Percentiles rank a stretch among this genome's conserved stretches.
phyloP scores from a whole-genome alignment of 2,329 filamentous ascomycete genomes.

The Colletotrichum sansevieriae region DNA sequence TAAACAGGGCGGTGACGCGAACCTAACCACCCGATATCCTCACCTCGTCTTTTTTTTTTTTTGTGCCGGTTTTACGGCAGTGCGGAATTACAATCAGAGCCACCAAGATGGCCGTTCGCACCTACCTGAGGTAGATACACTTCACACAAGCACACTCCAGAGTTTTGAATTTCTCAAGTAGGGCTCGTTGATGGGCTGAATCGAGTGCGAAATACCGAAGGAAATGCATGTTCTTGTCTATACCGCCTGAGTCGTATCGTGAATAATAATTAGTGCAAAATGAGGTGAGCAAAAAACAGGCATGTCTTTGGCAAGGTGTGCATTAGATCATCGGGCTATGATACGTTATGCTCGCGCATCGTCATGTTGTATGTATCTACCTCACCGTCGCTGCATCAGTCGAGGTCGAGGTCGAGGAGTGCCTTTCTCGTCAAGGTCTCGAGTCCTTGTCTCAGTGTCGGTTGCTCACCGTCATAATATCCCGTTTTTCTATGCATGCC shows the following conservation, averaged over 20 bases:
- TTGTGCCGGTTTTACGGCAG: conserved; percentile 13
- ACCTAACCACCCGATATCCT: conserved; percentile 15
- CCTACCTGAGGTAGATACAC: background rate
- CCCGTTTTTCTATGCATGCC: conserved; percentile 23
- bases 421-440: background rate
- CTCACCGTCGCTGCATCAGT: conserved; percentile 26
- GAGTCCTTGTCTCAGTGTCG: conserved; percentile 27
- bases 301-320: conserved; percentile 28
- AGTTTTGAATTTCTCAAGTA: background rate
- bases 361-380: conserved; percentile 1
- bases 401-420: conserved; percentile 3
- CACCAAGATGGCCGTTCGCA: too few relatives aligned
- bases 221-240: too few relatives aligned
- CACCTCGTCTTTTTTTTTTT: background rate
- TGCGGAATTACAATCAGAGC: background rate
- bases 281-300: conserved; percentile 18
- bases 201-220: too few relatives aligned
- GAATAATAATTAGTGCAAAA: background rate
- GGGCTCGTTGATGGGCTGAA: too few relatives aligned
- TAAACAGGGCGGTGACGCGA: conserved; percentile 39
- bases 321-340: conserved; percentile 31
- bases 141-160: background rate
- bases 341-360: conserved; percentile 16
- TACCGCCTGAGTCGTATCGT: too few relatives aligned
- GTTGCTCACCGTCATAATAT: conserved; percentile 14